These are phyloP conservation scores for Solanum habrochaites DNA, from an alignment of 257 asterid species.

Conservation along the genomic window DNA sequence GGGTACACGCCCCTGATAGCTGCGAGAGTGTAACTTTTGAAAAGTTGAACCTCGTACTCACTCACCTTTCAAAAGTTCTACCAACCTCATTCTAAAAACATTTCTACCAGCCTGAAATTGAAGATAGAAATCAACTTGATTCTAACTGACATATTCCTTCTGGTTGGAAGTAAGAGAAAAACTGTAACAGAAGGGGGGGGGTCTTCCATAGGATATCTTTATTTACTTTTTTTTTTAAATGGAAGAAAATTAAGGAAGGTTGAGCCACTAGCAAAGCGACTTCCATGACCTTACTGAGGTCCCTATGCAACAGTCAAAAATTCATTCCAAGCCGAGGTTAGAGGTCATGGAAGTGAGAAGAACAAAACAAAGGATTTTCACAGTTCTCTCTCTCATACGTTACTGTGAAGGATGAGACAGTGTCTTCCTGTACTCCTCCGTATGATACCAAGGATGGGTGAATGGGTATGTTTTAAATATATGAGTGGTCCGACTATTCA, in stretches of 20 bases:
- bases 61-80: no score
- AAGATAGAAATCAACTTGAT: not conserved
- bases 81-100: not conserved
- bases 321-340: not conserved
- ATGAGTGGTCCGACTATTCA: no score
- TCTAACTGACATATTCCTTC: not conserved
- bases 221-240: not conserved
- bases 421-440: not conserved
- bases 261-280: not conserved
- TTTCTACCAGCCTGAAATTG: not conserved
- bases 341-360: not conserved
- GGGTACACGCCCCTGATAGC: no score
- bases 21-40: no score
- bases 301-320: not conserved
- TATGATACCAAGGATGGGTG: not conserved
- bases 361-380: not conserved
- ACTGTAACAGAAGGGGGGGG: no score
- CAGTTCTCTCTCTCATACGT: not conserved
- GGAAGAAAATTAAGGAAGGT: not conserved
- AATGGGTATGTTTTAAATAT: no score
- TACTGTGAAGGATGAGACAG: not conserved
- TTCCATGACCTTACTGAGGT: not conserved
- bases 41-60: no score
- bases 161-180: not conserved
- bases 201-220: no score